A percentile compares a stretch with the other conserved stretches of the same genome.
These are phyloP conservation scores for Arthroderma sp. DNA, from an alignment of 2,329 filamentous ascomycete genomes.

Conservation along the genomic window DNA sequence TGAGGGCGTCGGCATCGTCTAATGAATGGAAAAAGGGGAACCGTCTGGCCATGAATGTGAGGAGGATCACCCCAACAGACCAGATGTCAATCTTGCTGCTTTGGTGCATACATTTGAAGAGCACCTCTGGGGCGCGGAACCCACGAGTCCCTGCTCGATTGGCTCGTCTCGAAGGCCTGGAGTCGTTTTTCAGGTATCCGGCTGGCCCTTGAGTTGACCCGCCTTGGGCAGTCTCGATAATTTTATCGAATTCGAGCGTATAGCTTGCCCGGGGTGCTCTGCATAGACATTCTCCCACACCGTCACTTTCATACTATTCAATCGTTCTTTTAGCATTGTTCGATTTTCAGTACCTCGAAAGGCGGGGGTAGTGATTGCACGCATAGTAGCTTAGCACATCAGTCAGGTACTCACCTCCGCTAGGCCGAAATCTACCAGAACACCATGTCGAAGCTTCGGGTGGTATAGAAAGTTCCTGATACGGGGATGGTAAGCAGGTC, in stretches of 20 bases:
- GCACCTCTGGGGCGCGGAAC: slow-evolving; percentile 89
- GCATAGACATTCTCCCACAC: slow-evolving; percentile 9
- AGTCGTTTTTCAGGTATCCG: slow-evolving; percentile 82
- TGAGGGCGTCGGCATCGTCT: slow-evolving; percentile 95
- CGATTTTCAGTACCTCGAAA: no score
- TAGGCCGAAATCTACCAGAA: slow-evolving; percentile 97
- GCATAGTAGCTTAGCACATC: neutral
- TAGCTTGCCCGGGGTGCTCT: neutral
- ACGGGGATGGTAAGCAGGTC: no score
- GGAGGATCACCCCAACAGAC: slow-evolving; percentile 90
- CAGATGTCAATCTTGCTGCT: slow-evolving; percentile 92
- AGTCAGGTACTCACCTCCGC: slow-evolving; percentile 49
- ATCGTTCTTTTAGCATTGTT: slow-evolving; percentile 6
- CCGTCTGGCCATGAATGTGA: slow-evolving; percentile 83
- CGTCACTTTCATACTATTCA: slow-evolving; percentile 37
- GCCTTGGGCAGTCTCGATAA: neutral
- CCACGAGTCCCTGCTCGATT: slow-evolving; percentile 91
- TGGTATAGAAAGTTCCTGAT: slow-evolving; percentile 79
- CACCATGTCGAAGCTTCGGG: slow-evolving; percentile 59
- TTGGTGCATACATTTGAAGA: slow-evolving; percentile 94
- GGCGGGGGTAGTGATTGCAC: neutral
- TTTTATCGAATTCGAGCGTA: neutral
- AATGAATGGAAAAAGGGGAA: slow-evolving; percentile 98
- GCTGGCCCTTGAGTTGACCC: slow-evolving; percentile 30
- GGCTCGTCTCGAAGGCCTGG: slow-evolving; percentile 72